These are phyloP conservation scores for Tetraselmis striata DNA, from an alignment of 139 green algal genomes.

Conservation along the genomic window DNA sequence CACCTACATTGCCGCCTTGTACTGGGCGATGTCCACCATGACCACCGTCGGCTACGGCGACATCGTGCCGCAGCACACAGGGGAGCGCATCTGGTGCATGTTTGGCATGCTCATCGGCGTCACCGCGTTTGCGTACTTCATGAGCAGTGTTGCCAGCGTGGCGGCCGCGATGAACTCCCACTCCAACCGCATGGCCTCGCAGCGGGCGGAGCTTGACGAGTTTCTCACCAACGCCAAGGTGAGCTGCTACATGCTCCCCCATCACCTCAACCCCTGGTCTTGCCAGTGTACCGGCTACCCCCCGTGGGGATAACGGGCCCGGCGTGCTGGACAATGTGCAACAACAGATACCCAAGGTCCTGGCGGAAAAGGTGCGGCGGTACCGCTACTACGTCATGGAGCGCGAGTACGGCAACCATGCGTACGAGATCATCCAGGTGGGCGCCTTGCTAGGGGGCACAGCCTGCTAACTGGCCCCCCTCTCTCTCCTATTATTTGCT, in stretches of 20 bases:
- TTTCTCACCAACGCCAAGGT: not conserved
- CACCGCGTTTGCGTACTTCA: constrained; percentile 23
- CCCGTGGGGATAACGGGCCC: not conserved
- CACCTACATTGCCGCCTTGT: constrained; percentile 46
- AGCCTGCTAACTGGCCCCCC: no score
- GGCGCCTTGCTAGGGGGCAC: no score
- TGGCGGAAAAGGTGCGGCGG: not conserved
- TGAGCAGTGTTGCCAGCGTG: not conserved
- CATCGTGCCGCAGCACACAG: constrained; percentile 22
- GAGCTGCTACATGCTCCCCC: not conserved
- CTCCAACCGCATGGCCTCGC: not conserved
- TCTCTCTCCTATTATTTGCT: no score
- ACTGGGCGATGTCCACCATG: constrained; percentile 48
- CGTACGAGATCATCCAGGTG: not conserved
- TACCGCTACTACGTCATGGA: constrained; percentile 10
- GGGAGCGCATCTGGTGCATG: constrained; percentile 32
- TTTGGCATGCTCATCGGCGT: constrained; percentile 22
- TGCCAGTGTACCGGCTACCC: not conserved
- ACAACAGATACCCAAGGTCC: constrained; percentile 8
- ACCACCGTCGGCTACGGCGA: constrained; percentile 53
- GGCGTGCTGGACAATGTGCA: no score
- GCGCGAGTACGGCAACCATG: constrained; percentile 2
- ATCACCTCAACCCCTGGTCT: not conserved
- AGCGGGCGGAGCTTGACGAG: not conserved
- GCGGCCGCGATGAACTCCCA: not conserved